A percentile compares a stretch with the other conserved stretches of the same genome.
Conservation (phyloP, 805 yeast species). For the Candida golubevii region DNA sequence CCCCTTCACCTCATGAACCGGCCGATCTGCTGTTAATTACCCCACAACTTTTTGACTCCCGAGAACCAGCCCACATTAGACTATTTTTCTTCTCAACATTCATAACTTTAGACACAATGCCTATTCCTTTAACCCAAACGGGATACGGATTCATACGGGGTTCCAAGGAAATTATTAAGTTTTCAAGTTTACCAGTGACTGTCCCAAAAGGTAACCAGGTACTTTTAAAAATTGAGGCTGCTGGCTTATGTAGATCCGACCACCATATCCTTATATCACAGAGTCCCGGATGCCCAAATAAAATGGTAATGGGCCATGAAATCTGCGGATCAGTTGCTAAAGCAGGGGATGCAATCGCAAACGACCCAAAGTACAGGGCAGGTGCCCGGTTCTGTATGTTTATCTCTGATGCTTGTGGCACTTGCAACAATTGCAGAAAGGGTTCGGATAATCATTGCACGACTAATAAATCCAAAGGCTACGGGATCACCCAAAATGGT, state of each 20-base stretch:
- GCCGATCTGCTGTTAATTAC: no score
- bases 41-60: no score
- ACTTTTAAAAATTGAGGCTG: conserved; percentile 38
- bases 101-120: no score
- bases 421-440: conserved; percentile 29
- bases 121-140: conserved; percentile 26
- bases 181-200: conserved; percentile 28
- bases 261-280: conserved; percentile 29
- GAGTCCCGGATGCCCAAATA: conserved; percentile 19
- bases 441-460: conserved; percentile 34
- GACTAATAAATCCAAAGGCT: conserved; percentile 18
- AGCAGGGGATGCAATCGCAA: conserved; percentile 25
- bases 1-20: no score
- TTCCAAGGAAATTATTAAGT: conserved; percentile 20
- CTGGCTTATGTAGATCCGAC: conserved; percentile 43
- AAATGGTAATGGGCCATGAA: conserved; percentile 44
- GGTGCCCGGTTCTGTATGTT: conserved; percentile 31
- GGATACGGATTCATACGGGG: conserved; percentile 34
- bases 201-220: conserved; percentile 28
- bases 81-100: no score
- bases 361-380: conserved; percentile 20
- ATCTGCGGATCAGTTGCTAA: conserved; percentile 36
- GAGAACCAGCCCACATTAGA: no score
- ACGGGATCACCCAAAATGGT: conserved; percentile 37
- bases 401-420: conserved; percentile 33